These are phyloP conservation scores for Ceriops tagal DNA, from an alignment of 345 rosid species.

Conservation along the genomic window DNA sequence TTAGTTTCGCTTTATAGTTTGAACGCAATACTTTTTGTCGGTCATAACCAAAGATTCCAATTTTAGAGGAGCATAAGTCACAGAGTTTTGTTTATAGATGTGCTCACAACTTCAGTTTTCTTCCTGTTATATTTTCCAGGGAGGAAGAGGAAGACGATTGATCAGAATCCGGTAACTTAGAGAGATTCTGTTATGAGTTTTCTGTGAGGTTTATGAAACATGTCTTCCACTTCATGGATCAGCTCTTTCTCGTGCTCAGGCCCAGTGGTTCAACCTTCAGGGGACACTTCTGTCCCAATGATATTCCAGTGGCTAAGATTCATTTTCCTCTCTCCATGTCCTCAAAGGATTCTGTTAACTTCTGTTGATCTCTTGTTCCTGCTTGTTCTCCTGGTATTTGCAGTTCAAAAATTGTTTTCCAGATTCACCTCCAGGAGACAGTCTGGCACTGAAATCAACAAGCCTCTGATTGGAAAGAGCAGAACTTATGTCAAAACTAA, in stretches of 20 bases:
- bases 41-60: too few relatives aligned
- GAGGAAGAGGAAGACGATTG: slow-evolving; percentile 10
- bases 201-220: slow-evolving; percentile 1
- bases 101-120: not conserved
- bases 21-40: too few relatives aligned
- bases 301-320: slow-evolving; percentile 68
- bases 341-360: slow-evolving; percentile 67
- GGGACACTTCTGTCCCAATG: slow-evolving; percentile 36
- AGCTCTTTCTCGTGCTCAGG: slow-evolving; percentile 57
- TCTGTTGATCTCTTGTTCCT: slow-evolving; percentile 52
- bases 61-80: too few relatives aligned
- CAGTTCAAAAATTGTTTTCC: slow-evolving; percentile 42
- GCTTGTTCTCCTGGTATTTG: slow-evolving; percentile 42
- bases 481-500: slow-evolving; percentile 34
- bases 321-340: slow-evolving; percentile 70
- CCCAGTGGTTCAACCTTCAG: slow-evolving; percentile 31
- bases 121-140: slow-evolving; percentile 18
- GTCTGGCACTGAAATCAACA: slow-evolving; percentile 35
- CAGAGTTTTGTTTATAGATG: not conserved
- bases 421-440: slow-evolving; percentile 32
- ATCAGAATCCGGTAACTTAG: not conserved
- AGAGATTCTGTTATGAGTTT: too few relatives aligned
- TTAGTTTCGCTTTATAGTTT: too few relatives aligned
- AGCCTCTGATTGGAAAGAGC: slow-evolving; percentile 53
- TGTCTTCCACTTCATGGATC: slow-evolving; percentile 58